Evolutionary conservation across 345 rosid species (phyloP).

Genomic region (Sonneratia alba): DNA sequence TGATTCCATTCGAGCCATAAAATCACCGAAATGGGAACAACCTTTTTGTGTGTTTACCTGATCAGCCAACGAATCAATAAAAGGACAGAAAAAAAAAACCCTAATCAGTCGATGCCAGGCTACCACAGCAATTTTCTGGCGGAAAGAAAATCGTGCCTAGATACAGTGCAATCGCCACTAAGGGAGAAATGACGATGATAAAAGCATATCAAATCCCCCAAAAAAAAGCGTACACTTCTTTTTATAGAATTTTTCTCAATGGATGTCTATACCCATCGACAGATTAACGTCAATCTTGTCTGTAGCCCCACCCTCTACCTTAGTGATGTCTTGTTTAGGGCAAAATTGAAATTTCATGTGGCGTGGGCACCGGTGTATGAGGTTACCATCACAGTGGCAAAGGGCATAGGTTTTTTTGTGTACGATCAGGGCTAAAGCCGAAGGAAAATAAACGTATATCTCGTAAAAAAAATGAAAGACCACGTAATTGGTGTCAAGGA

Average conservation of each 20-base stretch:
- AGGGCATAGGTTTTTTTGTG: too few species aligned
- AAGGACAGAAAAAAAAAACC: background rate
- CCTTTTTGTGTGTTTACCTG: background rate
- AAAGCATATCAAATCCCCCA: background rate
- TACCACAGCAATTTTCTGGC: background rate
- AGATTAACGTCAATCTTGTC: slow-evolving; percentile 4
- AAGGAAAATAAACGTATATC: too few species aligned
- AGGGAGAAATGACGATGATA: background rate
- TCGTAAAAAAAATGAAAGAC: too few species aligned
- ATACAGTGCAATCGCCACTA: slow-evolving; percentile 3
- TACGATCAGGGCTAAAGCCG: too few species aligned
- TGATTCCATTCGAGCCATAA: background rate
- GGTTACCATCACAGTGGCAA: too few species aligned
- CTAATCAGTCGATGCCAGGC: background rate
- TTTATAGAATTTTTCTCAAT: slow-evolving; percentile 1
- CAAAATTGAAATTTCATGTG: background rate
- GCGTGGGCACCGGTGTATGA: background rate
- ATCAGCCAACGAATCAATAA: too few species aligned
- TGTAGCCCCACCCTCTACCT: background rate
- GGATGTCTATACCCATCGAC: background rate
- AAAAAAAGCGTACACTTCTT: slow-evolving; percentile 7
- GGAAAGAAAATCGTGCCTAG: background rate
- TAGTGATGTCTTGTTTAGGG: background rate
- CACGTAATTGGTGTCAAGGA: too few species aligned
- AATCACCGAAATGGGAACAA: background rate